Evolutionary conservation across 2,329 filamentous ascomycete genomes (phyloP).

Genomic region (Colletotrichum caudatum): DNA sequence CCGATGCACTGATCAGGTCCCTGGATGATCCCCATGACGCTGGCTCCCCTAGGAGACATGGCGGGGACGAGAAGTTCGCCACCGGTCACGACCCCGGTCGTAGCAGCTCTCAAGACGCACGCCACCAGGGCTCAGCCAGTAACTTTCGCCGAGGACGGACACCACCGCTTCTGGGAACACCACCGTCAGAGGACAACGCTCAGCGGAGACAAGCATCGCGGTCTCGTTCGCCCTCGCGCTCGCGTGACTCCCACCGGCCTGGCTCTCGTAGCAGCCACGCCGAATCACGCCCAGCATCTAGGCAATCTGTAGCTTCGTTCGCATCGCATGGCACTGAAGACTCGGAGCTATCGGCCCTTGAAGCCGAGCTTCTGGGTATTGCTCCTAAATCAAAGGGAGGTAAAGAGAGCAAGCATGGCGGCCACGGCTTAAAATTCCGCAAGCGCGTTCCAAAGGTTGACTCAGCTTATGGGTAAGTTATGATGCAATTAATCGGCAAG

Average conservation of each 20-base stretch:
- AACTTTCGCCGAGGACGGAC: slow-evolving; percentile 4
- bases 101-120: slow-evolving; percentile 18
- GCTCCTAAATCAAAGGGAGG: slow-evolving; percentile 48
- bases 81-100: slow-evolving; percentile 15
- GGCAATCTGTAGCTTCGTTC: slow-evolving; percentile 30
- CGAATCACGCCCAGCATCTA: slow-evolving; percentile 37
- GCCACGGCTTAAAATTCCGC: slow-evolving; percentile 47
- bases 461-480: slow-evolving; percentile 53
- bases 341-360: slow-evolving; percentile 54
- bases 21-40: slow-evolving; percentile 8
- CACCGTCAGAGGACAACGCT: slow-evolving; percentile 19
- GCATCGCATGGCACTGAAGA: slow-evolving; percentile 36
- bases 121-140: slow-evolving; percentile 19
- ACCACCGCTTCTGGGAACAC: slow-evolving; percentile 16
- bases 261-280: slow-evolving; percentile 31
- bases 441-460: slow-evolving; percentile 51
- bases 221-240: slow-evolving; percentile 11
- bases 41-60: slow-evolving; percentile 6
- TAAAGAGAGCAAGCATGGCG: slow-evolving; percentile 45
- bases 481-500: background rate
- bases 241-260: slow-evolving; percentile 22
- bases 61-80: slow-evolving; percentile 3
- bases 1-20: slow-evolving; percentile 5
- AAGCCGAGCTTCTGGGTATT: slow-evolving; percentile 54
- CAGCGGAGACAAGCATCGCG: slow-evolving; percentile 15